Evolutionary conservation across 2,329 filamentous ascomycete genomes (phyloP).

Genomic region (Trichophyton mentagrophytes): DNA sequence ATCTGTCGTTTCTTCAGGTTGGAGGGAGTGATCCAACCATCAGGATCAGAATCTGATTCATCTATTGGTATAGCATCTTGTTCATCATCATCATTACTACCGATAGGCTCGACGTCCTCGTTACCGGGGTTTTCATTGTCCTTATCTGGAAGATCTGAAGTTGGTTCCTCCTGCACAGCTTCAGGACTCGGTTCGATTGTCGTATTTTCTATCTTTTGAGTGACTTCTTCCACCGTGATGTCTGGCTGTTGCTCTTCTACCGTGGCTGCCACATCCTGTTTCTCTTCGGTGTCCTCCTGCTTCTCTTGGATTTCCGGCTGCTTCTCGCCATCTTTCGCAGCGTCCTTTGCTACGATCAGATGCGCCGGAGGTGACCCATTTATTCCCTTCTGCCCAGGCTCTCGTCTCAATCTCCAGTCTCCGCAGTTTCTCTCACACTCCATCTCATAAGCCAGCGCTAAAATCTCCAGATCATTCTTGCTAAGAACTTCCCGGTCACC

Average conservation of each 20-base stretch:
- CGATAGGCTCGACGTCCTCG: conserved; percentile 11
- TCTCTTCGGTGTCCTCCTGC: conserved; percentile 16
- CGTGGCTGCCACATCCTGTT: conserved; percentile 18
- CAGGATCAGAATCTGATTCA: conserved; percentile 39
- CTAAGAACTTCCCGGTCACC: conserved; percentile 83
- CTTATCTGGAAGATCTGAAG: background rate
- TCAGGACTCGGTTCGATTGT: conserved; percentile 17
- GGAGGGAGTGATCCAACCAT: conserved; percentile 86
- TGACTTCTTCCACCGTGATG: conserved; percentile 19
- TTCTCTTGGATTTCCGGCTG: conserved; percentile 10
- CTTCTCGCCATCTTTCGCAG: conserved; percentile 16
- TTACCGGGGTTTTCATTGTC: background rate
- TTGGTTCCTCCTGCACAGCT: background rate
- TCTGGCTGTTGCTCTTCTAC: conserved; percentile 11
- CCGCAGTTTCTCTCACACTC: conserved; percentile 85
- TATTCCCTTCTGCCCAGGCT: conserved; percentile 64
- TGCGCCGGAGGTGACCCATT: conserved; percentile 52
- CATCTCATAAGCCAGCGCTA: conserved; percentile 87
- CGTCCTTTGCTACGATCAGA: conserved; percentile 12
- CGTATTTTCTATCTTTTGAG: conserved; percentile 19
- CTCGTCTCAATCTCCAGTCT: conserved; percentile 68
- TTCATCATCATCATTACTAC: conserved; percentile 19
- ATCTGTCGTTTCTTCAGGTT: conserved; percentile 79
- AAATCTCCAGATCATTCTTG: conserved; percentile 72
- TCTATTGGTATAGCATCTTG: conserved; percentile 14